Evolutionary conservation across 2,329 filamentous ascomycete species (phyloP).

Genomic region (Cordyceps farinosa): DNA sequence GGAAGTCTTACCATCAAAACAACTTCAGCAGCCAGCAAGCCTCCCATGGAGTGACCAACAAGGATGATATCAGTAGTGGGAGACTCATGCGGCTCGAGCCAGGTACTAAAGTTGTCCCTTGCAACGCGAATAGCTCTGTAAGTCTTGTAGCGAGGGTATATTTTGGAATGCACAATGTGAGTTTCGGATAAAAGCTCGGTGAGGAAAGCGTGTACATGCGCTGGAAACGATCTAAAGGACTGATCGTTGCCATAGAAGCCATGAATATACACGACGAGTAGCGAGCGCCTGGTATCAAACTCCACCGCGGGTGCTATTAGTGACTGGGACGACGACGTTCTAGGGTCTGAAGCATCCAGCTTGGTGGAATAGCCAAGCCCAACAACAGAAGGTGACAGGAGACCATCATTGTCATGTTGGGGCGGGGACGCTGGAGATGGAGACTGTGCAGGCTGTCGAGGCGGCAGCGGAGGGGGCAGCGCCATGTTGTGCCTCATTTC

Average conservation of each 20-base stretch:
- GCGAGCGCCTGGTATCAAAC: conserved; percentile 42
- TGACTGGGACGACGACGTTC: conserved; percentile 48
- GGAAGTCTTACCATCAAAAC: conserved; percentile 53
- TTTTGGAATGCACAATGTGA: conserved; percentile 81
- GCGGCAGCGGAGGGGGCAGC: conserved; percentile 8
- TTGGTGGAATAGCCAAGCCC: conserved; percentile 1
- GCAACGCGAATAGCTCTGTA: conserved; percentile 69
- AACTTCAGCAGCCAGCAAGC: conserved; percentile 76
- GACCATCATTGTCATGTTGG: not conserved
- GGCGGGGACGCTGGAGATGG: not conserved
- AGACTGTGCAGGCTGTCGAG: not conserved
- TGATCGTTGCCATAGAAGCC: conserved; percentile 87
- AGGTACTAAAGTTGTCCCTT: conserved; percentile 76
- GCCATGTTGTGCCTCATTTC: not conserved
- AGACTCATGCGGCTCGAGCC: conserved; percentile 75
- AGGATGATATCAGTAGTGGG: conserved; percentile 74
- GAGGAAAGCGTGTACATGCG: conserved; percentile 76
- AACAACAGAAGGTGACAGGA: not conserved
- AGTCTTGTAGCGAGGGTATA: conserved; percentile 77
- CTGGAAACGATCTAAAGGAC: conserved; percentile 83
- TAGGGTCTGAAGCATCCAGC: conserved; percentile 36
- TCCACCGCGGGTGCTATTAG: conserved; percentile 30
- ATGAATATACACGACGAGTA: conserved; percentile 82
- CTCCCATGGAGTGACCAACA: conserved; percentile 87
- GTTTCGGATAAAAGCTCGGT: conserved; percentile 63